A percentile compares a stretch with the other conserved stretches of the same genome.
Evolutionary conservation across 2,329 filamentous ascomycete genomes (phyloP).

Genomic region (Phialophora chinensis): DNA sequence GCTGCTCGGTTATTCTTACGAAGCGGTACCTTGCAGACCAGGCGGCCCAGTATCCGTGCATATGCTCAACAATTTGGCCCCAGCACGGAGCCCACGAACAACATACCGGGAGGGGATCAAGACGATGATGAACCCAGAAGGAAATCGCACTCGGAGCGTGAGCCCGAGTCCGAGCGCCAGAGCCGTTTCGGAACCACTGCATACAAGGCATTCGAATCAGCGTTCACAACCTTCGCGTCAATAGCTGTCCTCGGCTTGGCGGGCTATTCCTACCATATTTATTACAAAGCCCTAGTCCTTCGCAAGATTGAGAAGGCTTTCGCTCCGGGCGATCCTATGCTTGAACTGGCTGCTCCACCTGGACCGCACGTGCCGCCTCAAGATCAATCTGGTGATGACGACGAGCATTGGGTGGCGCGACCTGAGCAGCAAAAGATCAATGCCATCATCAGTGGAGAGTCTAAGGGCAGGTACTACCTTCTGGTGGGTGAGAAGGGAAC

Average conservation of each 20-base stretch:
- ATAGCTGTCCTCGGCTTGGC: conserved; percentile 74
- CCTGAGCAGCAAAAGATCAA: conserved; percentile 84
- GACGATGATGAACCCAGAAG: conserved; percentile 33
- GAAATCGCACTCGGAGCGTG: conserved; percentile 24
- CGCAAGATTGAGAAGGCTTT: conserved; percentile 93
- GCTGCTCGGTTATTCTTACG: conserved; percentile 9
- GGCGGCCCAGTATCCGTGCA: conserved; percentile 16
- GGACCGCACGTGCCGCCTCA: conserved; percentile 16
- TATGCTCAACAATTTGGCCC: conserved; percentile 33
- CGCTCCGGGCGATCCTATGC: conserved; percentile 85
- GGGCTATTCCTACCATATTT: conserved; percentile 78
- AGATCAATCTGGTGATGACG: conserved; percentile 40
- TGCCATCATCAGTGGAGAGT: conserved; percentile 75
- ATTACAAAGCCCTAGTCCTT: conserved; percentile 90
- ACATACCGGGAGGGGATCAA: conserved; percentile 25
- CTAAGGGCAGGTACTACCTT: conserved; percentile 84
- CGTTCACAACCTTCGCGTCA: conserved; percentile 76
- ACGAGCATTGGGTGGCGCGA: conserved; percentile 72
- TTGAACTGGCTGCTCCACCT: conserved; percentile 69
- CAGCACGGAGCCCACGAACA: conserved; percentile 23
- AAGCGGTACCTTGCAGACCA: conserved; percentile 3
- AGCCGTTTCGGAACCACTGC: conserved; percentile 43
- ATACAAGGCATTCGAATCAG: conserved; percentile 73
- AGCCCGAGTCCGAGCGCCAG: conserved; percentile 3
- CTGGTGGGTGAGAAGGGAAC: conserved; percentile 95